Evolutionary conservation across 2,329 filamentous ascomycete genomes (phyloP).

Genomic region (Cadophora luteo-olivacea): DNA sequence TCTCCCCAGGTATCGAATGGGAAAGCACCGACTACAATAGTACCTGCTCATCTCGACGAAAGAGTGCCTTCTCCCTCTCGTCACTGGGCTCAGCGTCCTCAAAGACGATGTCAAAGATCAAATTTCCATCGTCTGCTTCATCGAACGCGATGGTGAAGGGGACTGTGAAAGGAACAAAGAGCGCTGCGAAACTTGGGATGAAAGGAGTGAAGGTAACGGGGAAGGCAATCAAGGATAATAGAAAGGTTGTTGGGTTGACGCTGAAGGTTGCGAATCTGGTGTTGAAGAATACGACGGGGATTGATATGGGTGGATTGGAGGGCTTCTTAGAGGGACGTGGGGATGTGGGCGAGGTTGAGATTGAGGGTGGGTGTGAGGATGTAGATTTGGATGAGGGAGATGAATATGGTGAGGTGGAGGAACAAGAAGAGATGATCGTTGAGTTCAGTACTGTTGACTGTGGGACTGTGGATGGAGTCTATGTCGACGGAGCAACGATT

Average conservation of each 20-base stretch:
- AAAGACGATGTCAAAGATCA: slow-evolving; percentile 1
- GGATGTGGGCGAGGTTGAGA: neutral
- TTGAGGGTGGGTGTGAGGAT: neutral
- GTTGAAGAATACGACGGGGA: slow-evolving; percentile 1
- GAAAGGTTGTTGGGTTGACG: slow-evolving; percentile 3
- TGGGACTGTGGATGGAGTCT: neutral
- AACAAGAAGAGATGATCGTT: neutral
- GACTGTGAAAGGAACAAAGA: slow-evolving; percentile 3
- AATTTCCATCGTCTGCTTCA: neutral
- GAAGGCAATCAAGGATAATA: slow-evolving; percentile 1
- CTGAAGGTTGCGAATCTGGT: slow-evolving; percentile 5
- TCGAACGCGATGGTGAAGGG: slow-evolving; percentile 2
- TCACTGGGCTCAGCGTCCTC: neutral
- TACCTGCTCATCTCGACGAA: neutral
- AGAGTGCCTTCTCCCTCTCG: neutral
- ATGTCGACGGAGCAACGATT: neutral
- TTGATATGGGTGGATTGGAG: slow-evolving; percentile 4
- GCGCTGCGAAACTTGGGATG: neutral
- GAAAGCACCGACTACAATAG: neutral
- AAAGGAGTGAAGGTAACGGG: neutral
- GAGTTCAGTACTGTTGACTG: neutral
- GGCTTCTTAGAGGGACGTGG: neutral
- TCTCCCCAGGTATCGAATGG: slow-evolving; percentile 3
- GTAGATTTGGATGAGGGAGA: neutral
- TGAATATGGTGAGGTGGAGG: neutral